Evolutionary conservation across 2,329 filamentous ascomycete species (phyloP), one percentile per base, ranked within the genome.

Genomic region (Metarhizium sp.): DNA sequence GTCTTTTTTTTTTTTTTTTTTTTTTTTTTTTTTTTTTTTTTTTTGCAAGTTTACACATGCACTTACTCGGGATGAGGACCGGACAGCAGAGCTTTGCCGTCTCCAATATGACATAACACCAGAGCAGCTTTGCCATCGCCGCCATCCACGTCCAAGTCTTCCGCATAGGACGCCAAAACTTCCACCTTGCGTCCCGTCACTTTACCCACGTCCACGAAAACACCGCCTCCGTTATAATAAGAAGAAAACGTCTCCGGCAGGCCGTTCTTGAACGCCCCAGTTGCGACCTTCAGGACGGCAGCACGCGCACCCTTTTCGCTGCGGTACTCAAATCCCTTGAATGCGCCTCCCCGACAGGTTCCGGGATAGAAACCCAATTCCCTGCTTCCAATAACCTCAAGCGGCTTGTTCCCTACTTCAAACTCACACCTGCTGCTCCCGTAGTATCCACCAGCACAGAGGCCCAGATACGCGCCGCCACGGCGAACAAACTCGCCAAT

Each of bases 371-470:
- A 96, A 0, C 75, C 86, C 52, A 99, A 75, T 68, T 99, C 94
- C 43, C 94, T 79, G 49, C 85, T 79, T 0, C 94, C 94, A 32
- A 95, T 75, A 3, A 99, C 92, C 66, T 95, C 90, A 73, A 97
- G 80, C 2, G 80, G 78, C 36, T 62, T 63, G 54, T 94, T 84
- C 2, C 91, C 90, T 13, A 94, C 85, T 72, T 97, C 92, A 60
- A 97, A 99, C 69, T 99, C 94, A 67, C 92, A 96, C 59, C 78
- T 79, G 43, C 78, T 76, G 61, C 80, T 85, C 25, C 87, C 94
- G 64, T 96, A 99, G 72, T 99, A 99, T 11, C 88, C 94, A 5
- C 94, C 94, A 2, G 94, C 94, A 67, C 94, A 99, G 63, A 99
- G 86, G 0, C 94, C 94, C 2, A 99, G 79, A 66, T 94, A 99